Percentiles rank a stretch among this genome's conserved stretches.
Evolutionary conservation across 1,284 basidiomycete species (phyloP).

Genomic region (Amylostereum areolatum): DNA sequence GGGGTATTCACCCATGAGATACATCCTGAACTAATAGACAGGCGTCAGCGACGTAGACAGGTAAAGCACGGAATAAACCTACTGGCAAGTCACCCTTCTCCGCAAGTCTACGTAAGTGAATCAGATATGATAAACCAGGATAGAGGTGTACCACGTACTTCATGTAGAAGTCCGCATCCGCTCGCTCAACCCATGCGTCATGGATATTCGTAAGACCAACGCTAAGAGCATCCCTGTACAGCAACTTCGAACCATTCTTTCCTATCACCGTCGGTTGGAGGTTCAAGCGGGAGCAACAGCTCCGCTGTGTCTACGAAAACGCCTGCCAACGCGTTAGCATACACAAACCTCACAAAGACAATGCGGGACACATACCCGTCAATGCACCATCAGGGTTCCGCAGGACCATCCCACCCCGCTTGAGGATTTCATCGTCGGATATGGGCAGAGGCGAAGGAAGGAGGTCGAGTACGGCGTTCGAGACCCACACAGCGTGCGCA

Average conservation of each 20-base stretch:
- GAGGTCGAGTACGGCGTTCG: conserved; percentile 56
- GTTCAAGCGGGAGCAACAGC: conserved; percentile 59
- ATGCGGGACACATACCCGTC: conserved; percentile 46
- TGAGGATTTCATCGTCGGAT: conserved; percentile 37
- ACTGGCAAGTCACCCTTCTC: conserved; percentile 61
- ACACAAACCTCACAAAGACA: conserved; percentile 4
- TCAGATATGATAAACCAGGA: not conserved
- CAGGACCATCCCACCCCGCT: conserved; percentile 68
- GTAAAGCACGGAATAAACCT: conserved; percentile 16
- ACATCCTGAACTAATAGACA: conserved; percentile 58
- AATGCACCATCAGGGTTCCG: conserved; percentile 59
- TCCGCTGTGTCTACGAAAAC: conserved; percentile 73
- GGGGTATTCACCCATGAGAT: conserved; percentile 59
- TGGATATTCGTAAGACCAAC: conserved; percentile 81
- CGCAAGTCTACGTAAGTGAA: conserved; percentile 21
- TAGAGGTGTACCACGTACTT: conserved; percentile 33
- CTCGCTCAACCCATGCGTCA: conserved; percentile 60
- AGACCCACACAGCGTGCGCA: conserved; percentile 84
- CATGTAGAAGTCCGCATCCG: conserved; percentile 60
- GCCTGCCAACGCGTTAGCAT: conserved; percentile 32
- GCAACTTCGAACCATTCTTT: conserved; percentile 57
- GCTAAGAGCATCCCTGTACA: conserved; percentile 59
- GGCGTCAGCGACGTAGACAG: not conserved
- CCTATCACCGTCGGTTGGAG: conserved; percentile 55
- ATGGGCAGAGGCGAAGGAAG: conserved; percentile 26